Conservation (phyloP, 176 grass and related monocot species). For the Hordeum vulgare region MorexV3_pseudomolecules_assembly NC_058519.1:400193657-400194156, state of each 20-base stretch:
- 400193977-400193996: accelerated
- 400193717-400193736: neutral
- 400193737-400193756: neutral
- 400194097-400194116: too few relatives aligned
- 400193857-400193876: neutral
- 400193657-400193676: neutral
- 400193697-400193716: neutral
- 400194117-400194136: neutral
- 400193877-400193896: neutral
- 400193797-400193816: neutral
- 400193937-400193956: neutral
- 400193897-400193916: accelerated
- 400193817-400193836: neutral
- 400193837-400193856: neutral
- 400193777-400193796: neutral
- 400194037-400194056: neutral
- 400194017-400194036: neutral
- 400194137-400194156: neutral
- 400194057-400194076: neutral
- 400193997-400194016: neutral
- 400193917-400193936: neutral
- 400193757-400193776: neutral
- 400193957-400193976: accelerated
- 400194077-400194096: neutral
- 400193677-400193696: neutral